A percentile compares a stretch with the other conserved stretches of the same genome.
Conservation (phyloP, 306 rosid genomes). For the Gastrolobium villosum region DNA sequence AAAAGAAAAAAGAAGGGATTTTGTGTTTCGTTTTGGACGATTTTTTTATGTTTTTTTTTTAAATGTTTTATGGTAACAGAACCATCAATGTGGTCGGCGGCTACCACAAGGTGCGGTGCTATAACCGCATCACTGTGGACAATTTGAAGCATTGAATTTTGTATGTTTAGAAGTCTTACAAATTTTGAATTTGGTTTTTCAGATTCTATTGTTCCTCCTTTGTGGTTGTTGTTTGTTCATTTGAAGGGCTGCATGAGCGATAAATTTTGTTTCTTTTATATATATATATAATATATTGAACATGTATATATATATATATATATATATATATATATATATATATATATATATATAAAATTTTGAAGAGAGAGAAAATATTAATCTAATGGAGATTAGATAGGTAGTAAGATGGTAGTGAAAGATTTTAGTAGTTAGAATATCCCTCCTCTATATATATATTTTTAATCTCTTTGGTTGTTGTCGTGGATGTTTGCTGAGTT, state of each 20-base stretch:
- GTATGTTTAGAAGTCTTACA: neutral
- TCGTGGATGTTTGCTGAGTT: conserved; percentile 24
- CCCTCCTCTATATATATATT: neutral
- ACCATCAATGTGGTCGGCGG: conserved; percentile 2
- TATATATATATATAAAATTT: too few species aligned
- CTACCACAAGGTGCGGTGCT: neutral
- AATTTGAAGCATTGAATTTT: neutral
- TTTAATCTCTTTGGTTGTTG: neutral
- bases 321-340: too few species aligned
- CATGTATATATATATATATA: too few species aligned
- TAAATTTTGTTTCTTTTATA: neutral
- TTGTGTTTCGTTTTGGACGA: conserved; percentile 15
- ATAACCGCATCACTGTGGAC: conserved; percentile 2
- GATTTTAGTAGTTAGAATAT: too few species aligned
- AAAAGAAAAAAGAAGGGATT: neutral
- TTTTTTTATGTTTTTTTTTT: neutral
- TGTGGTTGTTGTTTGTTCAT: conserved; percentile 33
- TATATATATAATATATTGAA: too few species aligned
- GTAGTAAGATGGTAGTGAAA: too few species aligned
- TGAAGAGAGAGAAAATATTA: too few species aligned
- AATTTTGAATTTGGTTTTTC: conserved; percentile 15
- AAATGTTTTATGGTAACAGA: too few species aligned
- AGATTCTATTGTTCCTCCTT: conserved; percentile 9
- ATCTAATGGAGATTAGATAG: too few species aligned
- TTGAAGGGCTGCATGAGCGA: conserved; percentile 39